phyloP scores from a whole-genome alignment of 176 grass and related monocot genomes.

The Oryza brachyantha region DNA sequence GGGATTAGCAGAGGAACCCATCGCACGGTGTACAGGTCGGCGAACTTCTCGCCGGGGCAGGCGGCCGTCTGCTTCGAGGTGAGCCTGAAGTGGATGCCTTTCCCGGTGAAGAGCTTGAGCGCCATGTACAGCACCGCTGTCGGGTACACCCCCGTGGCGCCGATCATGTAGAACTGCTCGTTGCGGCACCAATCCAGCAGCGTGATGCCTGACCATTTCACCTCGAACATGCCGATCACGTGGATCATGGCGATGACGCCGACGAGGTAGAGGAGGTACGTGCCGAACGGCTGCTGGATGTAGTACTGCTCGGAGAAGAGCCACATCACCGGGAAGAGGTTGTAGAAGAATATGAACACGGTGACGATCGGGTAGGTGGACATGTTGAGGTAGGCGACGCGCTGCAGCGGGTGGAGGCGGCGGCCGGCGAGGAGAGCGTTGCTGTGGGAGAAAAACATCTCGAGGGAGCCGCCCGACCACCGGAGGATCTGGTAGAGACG shows the following conservation, averaged over 20 bases:
- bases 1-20: conserved; percentile 36
- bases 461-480: conserved; percentile 38
- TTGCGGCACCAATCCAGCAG: conserved; percentile 52
- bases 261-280: conserved; percentile 31
- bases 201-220: conserved; percentile 42
- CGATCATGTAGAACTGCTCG: conserved; percentile 59
- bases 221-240: conserved; percentile 47
- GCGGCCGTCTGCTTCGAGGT: conserved; percentile 48
- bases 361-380: conserved; percentile 46
- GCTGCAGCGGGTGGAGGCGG: conserved; percentile 32
- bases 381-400: conserved; percentile 49
- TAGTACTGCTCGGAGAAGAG: conserved; percentile 39
- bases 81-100: conserved; percentile 48
- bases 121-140: conserved; percentile 49
- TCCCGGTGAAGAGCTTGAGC: conserved; percentile 43
- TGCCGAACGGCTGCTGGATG: conserved; percentile 41
- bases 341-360: conserved; percentile 46
- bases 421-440: conserved; percentile 31
- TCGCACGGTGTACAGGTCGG: conserved; percentile 32
- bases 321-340: conserved; percentile 48
- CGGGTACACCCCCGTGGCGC: conserved; percentile 38
- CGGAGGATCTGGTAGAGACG: conserved; percentile 43
- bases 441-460: conserved; percentile 60
- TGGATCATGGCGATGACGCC: conserved; percentile 33
- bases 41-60: conserved; percentile 32